These are phyloP conservation scores for Solanum peruvianum DNA, from an alignment of 257 asterid species.

Conservation along the genomic window DNA sequence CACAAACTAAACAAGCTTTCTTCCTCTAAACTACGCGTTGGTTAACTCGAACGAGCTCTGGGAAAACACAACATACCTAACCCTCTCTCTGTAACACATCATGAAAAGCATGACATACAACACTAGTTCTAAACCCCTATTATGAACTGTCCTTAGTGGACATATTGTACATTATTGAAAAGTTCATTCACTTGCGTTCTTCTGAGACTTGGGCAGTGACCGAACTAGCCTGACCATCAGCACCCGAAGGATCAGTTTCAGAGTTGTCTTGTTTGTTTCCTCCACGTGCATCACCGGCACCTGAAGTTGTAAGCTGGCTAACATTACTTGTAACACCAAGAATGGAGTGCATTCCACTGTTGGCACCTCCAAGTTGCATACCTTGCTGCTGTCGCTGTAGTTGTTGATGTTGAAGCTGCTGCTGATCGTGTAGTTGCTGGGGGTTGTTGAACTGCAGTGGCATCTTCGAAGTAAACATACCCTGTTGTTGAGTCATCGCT, in stretches of 20 bases:
- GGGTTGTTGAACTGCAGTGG: conserved; percentile 28
- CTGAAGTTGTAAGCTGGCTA: conserved; percentile 24
- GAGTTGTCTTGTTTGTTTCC: conserved; percentile 39
- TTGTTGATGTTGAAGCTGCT: conserved; percentile 23
- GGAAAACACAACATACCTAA: neutral
- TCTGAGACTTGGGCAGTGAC: conserved; percentile 14
- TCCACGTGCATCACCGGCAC: conserved; percentile 16
- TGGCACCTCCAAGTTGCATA: conserved; percentile 36
- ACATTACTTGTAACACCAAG: conserved; percentile 15
- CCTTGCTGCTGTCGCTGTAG: conserved; percentile 26
- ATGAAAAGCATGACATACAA: neutral
- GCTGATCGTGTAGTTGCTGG: conserved; percentile 42
- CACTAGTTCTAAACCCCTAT: neutral
- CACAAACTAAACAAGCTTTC: neutral
- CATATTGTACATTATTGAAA: neutral
- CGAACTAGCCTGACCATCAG: conserved; percentile 29
- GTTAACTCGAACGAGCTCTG: neutral
- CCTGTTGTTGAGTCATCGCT: conserved; percentile 57
- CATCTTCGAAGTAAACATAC: conserved; percentile 41
- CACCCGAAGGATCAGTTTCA: conserved; percentile 5
- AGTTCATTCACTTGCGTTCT: conserved; percentile 33
- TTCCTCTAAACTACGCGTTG: neutral
- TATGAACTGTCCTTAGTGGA: neutral
- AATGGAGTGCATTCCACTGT: conserved; percentile 30
- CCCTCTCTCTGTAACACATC: neutral